These are phyloP conservation scores for Fusarium veterinarium DNA, from an alignment of 2,329 filamentous ascomycete genomes.

Conservation along the genomic window DNA sequence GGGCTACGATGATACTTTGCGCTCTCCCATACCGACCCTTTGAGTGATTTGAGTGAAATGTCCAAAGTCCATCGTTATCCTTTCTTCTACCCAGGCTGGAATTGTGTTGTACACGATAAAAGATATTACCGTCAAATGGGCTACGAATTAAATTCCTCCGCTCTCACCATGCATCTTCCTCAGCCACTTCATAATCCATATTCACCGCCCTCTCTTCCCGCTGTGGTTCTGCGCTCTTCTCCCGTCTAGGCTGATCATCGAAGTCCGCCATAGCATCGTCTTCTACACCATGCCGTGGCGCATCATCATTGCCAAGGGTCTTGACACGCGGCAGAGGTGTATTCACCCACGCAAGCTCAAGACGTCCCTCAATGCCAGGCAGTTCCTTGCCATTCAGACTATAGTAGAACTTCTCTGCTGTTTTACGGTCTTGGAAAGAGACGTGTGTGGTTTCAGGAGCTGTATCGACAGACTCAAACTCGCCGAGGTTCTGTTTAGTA, in stretches of 20 bases:
- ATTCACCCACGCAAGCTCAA: slow-evolving; percentile 74
- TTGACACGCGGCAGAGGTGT: slow-evolving; percentile 43
- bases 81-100: neutral
- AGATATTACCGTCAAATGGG: neutral
- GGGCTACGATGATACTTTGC: slow-evolving; percentile 23
- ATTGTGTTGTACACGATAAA: neutral
- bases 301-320: slow-evolving; percentile 20
- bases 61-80: neutral
- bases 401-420: slow-evolving; percentile 77
- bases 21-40: neutral
- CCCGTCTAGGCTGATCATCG: slow-evolving; percentile 31
- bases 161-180: slow-evolving; percentile 60
- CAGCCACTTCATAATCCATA: slow-evolving; percentile 66
- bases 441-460: slow-evolving; percentile 62
- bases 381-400: slow-evolving; percentile 67
- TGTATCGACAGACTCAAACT: slow-evolving; percentile 69
- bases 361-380: slow-evolving; percentile 69
- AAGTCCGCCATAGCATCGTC: slow-evolving; percentile 44
- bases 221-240: slow-evolving; percentile 33
- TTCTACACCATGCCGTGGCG: slow-evolving; percentile 12
- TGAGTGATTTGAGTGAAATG: slow-evolving; percentile 3
- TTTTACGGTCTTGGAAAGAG: slow-evolving; percentile 74
- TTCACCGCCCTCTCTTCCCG: slow-evolving; percentile 51
- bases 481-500: slow-evolving; percentile 65
- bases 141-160: neutral